Percentiles rank a stretch among this genome's conserved stretches.
Evolutionary conservation across 2,329 filamentous ascomycete genomes (phyloP).

Genomic region (Colletotrichum truncatum): DNA sequence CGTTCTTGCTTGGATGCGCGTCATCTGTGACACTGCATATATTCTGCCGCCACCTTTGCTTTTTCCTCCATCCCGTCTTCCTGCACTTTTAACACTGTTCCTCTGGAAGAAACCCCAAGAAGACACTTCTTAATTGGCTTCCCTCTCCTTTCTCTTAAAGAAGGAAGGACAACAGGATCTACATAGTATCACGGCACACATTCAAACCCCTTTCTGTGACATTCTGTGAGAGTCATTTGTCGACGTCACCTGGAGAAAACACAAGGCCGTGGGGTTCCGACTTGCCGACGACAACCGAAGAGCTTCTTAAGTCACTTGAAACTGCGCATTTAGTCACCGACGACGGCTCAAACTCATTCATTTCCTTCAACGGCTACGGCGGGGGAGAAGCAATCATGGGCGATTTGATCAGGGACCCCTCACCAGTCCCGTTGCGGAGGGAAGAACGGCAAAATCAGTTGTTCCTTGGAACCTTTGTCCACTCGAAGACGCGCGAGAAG

Average conservation of each 20-base stretch:
- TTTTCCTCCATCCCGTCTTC: background rate
- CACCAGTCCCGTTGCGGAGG: background rate
- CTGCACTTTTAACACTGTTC: background rate
- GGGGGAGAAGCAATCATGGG: constrained; percentile 5
- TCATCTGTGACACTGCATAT: constrained; percentile 22
- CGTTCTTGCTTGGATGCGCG: background rate
- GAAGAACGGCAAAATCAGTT: constrained; percentile 47
- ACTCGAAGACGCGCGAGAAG: constrained; percentile 56
- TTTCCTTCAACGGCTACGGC: background rate
- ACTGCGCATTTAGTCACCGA: background rate
- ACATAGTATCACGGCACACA: background rate
- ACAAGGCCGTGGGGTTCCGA: background rate
- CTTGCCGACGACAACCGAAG: constrained; percentile 9
- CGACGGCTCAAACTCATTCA: too few species aligned
- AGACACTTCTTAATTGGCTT: too few species aligned
- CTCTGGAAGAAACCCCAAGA: too few species aligned
- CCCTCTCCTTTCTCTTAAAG: background rate
- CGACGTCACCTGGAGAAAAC: background rate
- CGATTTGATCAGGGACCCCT: constrained; percentile 24
- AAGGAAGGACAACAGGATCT: background rate
- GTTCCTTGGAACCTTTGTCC: constrained; percentile 65
- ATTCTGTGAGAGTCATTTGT: background rate
- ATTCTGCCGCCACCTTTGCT: background rate
- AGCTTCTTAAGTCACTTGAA: background rate
- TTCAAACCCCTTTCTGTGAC: background rate